Evolutionary conservation across 2,329 filamentous ascomycete species (phyloP).

Genomic region (Boeremia exigua): DNA sequence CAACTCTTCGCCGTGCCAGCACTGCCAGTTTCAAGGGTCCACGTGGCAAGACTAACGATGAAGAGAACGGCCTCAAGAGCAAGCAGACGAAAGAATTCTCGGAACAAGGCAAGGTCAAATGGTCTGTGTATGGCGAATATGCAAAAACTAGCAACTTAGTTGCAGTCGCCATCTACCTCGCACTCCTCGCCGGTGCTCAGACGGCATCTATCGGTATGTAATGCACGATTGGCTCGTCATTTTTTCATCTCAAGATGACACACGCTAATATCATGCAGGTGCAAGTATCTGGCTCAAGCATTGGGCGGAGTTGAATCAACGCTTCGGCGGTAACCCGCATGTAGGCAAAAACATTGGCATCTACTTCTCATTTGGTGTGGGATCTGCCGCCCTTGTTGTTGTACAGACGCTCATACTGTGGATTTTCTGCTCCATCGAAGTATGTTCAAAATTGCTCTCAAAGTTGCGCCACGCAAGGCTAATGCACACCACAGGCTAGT

Average conservation of each 20-base stretch:
- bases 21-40: slow-evolving; percentile 88
- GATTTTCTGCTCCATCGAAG: slow-evolving; percentile 99
- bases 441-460: slow-evolving; percentile 50
- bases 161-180: slow-evolving; percentile 81
- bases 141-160: slow-evolving; percentile 90
- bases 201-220: slow-evolving; percentile 76
- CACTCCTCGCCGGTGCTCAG: slow-evolving; percentile 80
- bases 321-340: slow-evolving; percentile 70
- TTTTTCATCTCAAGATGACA: slow-evolving; percentile 25
- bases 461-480: slow-evolving; percentile 24
- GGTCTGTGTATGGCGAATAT: slow-evolving; percentile 92
- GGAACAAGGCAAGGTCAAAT: slow-evolving; percentile 98
- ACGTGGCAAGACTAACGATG: slow-evolving; percentile 81
- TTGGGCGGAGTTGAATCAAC: slow-evolving; percentile 84
- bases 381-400: slow-evolving; percentile 82
- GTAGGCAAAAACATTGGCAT: slow-evolving; percentile 92
- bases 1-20: slow-evolving; percentile 86
- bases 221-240: slow-evolving; percentile 25
- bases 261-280: slow-evolving; percentile 54
- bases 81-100: slow-evolving; percentile 86
- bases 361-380: slow-evolving; percentile 94
- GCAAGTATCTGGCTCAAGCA: slow-evolving; percentile 92
- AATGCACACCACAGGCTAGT: slow-evolving; percentile 68
- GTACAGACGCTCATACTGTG: slow-evolving; percentile 93
- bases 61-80: slow-evolving; percentile 77